These are phyloP conservation scores for Phytopythium oedochilum DNA, from an alignment of 352 stramenopile genomes.

Conservation along the genomic window DNA sequence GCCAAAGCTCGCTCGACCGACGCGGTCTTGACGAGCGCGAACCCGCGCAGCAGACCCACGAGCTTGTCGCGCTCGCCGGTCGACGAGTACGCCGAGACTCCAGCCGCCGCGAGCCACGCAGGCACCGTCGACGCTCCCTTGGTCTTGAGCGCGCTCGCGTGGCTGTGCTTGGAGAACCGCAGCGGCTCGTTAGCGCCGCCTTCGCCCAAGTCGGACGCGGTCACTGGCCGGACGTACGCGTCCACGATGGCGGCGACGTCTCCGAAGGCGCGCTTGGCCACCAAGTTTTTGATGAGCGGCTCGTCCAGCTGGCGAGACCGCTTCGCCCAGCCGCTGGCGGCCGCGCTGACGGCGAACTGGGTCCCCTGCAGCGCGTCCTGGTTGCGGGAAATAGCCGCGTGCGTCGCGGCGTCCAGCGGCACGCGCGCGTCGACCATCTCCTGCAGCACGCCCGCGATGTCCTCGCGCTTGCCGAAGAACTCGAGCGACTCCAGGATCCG, in stretches of 20 bases:
- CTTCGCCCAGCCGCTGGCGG: slow-evolving; percentile 1
- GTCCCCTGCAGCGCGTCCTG: slow-evolving; percentile 24
- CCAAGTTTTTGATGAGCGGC: slow-evolving; percentile 17
- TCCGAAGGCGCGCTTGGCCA: slow-evolving; percentile 22
- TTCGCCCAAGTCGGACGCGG: slow-evolving; percentile 6
- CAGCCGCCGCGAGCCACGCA: slow-evolving; percentile 26
- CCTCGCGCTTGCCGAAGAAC: slow-evolving; percentile 18
- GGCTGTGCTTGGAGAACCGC: neutral
- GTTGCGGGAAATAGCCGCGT: slow-evolving; percentile 32
- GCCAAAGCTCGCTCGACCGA: slow-evolving; percentile 21
- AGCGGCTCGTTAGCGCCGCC: neutral
- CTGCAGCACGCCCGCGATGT: slow-evolving; percentile 28
- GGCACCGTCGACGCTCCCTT: slow-evolving; percentile 16
- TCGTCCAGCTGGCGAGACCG: slow-evolving; percentile 18
- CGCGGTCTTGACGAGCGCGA: slow-evolving; percentile 26
- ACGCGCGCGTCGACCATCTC: slow-evolving; percentile 37
- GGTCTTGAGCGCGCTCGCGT: neutral
- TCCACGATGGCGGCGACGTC: slow-evolving; percentile 32
- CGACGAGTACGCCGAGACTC: slow-evolving; percentile 28
- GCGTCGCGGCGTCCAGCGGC: slow-evolving; percentile 18
- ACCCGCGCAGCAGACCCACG: slow-evolving; percentile 34
- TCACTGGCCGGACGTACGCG: slow-evolving; percentile 18
- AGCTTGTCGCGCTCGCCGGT: slow-evolving; percentile 47
- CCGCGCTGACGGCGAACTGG: slow-evolving; percentile 13
- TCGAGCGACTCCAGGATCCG: slow-evolving; percentile 42